Conservation (phyloP, 202 grass and related monocot genomes). For the Carex arenaria region DNA sequence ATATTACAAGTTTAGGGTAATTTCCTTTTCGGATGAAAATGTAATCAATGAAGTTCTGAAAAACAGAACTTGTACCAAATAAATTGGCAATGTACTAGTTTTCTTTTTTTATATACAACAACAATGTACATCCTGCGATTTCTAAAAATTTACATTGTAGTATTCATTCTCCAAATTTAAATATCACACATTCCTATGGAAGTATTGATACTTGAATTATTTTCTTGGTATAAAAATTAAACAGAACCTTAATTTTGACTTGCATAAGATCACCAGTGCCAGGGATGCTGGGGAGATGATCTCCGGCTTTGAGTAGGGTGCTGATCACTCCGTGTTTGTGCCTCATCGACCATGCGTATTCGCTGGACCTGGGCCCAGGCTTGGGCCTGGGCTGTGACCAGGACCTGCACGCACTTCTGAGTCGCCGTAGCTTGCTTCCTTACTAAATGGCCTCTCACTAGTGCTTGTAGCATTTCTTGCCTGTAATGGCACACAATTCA, state of each 20-base stretch:
- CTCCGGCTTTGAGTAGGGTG: constrained; percentile 26
- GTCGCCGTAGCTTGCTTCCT: constrained; percentile 68
- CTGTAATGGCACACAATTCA: constrained; percentile 24
- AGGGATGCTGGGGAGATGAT: constrained; percentile 45
- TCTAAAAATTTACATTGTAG: not conserved
- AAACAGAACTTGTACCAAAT: not conserved
- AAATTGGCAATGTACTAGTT: not conserved
- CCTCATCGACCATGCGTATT: constrained; percentile 54
- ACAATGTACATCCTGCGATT: not conserved
- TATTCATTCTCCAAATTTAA: not conserved
- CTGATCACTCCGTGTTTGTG: constrained; percentile 23
- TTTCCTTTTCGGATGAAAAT: not conserved
- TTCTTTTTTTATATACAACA: not conserved
- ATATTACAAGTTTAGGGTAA: not conserved
- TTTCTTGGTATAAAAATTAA: not conserved
- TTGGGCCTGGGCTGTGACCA: constrained; percentile 58
- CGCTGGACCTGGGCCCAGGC: constrained; percentile 44
- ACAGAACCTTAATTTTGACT: not conserved
- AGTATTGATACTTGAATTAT: not conserved
- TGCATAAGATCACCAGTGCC: constrained; percentile 50
- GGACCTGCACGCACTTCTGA: constrained; percentile 74
- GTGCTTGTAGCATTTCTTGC: constrained; percentile 93
- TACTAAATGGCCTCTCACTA: constrained; percentile 74
- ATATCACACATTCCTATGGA: not conserved
- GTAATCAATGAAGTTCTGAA: not conserved